Percentiles rank a stretch among this genome's conserved stretches.
Conservation (phyloP, 2,329 filamentous ascomycete species). For the Aspergillus neotritici region DNA sequence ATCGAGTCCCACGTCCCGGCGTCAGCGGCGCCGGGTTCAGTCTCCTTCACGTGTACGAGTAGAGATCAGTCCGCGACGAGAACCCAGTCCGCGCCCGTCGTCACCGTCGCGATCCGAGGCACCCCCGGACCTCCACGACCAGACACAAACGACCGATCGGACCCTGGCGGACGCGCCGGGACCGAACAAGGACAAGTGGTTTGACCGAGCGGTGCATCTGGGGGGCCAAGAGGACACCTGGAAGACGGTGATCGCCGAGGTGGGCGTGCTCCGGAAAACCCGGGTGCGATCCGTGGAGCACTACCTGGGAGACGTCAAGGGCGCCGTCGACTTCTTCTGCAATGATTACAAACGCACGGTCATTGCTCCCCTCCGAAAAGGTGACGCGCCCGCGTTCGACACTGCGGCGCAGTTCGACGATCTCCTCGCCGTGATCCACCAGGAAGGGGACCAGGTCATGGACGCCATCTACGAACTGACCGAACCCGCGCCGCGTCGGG, state of each 20-base stretch:
- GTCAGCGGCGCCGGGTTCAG: too few species aligned
- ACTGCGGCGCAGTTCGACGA: conserved; percentile 3
- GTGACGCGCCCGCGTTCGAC: too few species aligned
- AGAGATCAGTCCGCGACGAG: too few species aligned
- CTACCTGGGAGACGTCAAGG: conserved; percentile 4
- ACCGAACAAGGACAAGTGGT: conserved; percentile 1
- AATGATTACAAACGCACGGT: too few species aligned
- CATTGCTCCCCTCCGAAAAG: neutral
- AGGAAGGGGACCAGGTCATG: conserved; percentile 8
- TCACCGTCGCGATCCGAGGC: too few species aligned
- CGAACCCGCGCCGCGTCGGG: neutral
- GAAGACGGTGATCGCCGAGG: conserved; percentile 11
- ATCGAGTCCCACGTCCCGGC: too few species aligned
- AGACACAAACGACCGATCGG: neutral
- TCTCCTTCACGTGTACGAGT: too few species aligned
- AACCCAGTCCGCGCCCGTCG: too few species aligned
- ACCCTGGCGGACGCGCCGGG: too few species aligned
- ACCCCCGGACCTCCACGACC: too few species aligned
- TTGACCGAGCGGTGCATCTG: conserved; percentile 16
- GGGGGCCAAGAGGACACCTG: conserved; percentile 19
- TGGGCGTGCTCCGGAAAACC: conserved; percentile 2
- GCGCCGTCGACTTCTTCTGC: neutral
- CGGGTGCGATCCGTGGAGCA: neutral
- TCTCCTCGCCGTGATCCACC: conserved; percentile 8
- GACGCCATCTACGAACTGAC: conserved; percentile 11